phyloP scores from a whole-genome alignment of 139 green algal species.

The Pseudopediastrum boryanum region DNA sequence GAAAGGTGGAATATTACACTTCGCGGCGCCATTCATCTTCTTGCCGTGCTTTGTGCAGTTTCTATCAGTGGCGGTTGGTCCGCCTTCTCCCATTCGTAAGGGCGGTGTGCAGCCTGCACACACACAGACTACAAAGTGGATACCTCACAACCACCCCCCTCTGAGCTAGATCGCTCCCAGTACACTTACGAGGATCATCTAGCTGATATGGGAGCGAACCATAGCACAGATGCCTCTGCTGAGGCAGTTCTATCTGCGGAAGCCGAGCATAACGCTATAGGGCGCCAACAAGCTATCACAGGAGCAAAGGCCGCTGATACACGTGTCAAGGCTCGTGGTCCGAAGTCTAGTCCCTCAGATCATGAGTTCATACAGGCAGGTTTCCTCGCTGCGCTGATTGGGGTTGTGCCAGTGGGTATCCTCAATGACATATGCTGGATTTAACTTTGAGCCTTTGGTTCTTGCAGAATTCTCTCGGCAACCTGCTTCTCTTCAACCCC shows the following conservation, averaged over 20 bases:
- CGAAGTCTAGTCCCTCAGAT: constrained; percentile 27
- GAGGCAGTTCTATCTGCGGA: constrained; percentile 8
- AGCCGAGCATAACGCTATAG: constrained; percentile 3
- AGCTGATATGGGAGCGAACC: constrained; percentile 19
- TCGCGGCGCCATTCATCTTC: too few relatives aligned
- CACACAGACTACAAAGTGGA: too few relatives aligned
- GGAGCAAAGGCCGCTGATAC: constrained; percentile 36
- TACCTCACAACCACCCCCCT: too few relatives aligned
- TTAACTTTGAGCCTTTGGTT: neutral
- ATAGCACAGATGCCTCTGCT: neutral
- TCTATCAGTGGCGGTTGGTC: too few relatives aligned
- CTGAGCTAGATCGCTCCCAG: too few relatives aligned
- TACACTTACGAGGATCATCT: constrained; percentile 34
- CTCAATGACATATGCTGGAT: too few relatives aligned
- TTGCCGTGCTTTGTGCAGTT: too few relatives aligned
- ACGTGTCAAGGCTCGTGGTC: constrained; percentile 17
- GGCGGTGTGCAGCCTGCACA: too few relatives aligned
- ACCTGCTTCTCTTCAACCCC: constrained; percentile 86
- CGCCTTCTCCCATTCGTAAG: too few relatives aligned
- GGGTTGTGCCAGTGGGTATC: too few relatives aligned
- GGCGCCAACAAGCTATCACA: constrained; percentile 32
- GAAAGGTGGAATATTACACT: too few relatives aligned
- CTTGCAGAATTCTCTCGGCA: constrained; percentile 70
- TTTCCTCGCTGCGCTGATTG: too few relatives aligned
- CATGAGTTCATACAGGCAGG: constrained; percentile 48